A percentile compares a stretch with the other conserved stretches of the same genome.
These are phyloP conservation scores for Cyclotella atomus DNA, from an alignment of 108 stramenopile genomes.

Conservation along the genomic window DNA sequence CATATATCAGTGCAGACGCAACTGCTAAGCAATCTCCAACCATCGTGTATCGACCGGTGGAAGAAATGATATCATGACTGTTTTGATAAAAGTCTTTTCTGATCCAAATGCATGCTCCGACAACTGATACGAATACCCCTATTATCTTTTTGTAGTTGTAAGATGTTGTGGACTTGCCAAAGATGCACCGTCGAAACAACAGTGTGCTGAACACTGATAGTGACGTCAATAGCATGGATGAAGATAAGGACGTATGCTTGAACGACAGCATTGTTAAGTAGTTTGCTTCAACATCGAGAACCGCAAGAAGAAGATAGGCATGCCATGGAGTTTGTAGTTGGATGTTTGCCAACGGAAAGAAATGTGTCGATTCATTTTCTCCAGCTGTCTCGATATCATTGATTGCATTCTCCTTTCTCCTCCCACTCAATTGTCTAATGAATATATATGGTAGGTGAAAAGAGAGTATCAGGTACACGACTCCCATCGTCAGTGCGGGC, in stretches of 20 bases:
- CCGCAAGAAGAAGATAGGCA: constrained; percentile 68
- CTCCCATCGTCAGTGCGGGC: constrained; percentile 54
- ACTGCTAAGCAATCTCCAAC: constrained; percentile 69
- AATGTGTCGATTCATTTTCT: constrained; percentile 5
- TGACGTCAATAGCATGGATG: constrained; percentile 53
- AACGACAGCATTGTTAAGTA: constrained; percentile 85
- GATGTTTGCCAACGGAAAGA: constrained; percentile 37
- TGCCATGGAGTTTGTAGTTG: constrained; percentile 54
- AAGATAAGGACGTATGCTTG: constrained; percentile 74
- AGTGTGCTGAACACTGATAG: constrained; percentile 37
- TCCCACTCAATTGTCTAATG: constrained; percentile 18
- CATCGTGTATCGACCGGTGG: not conserved
- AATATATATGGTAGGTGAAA: constrained; percentile 41
- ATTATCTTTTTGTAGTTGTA: constrained; percentile 14
- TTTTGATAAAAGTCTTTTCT: constrained; percentile 19
- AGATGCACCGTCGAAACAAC: constrained; percentile 29
- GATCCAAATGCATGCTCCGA: constrained; percentile 42
- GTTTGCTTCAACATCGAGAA: constrained; percentile 94
- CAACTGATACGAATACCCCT: constrained; percentile 37
- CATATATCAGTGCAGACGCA: constrained; percentile 62
- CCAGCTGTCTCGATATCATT: not conserved
- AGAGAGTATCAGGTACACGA: constrained; percentile 60
- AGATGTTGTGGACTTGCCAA: constrained; percentile 6
- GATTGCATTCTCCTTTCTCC: constrained; percentile 8
- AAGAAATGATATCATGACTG: not conserved